Percentiles rank a stretch among this genome's conserved stretches.
Conservation (phyloP, 345 rosid genomes). For the Ricinus communis region DNA sequence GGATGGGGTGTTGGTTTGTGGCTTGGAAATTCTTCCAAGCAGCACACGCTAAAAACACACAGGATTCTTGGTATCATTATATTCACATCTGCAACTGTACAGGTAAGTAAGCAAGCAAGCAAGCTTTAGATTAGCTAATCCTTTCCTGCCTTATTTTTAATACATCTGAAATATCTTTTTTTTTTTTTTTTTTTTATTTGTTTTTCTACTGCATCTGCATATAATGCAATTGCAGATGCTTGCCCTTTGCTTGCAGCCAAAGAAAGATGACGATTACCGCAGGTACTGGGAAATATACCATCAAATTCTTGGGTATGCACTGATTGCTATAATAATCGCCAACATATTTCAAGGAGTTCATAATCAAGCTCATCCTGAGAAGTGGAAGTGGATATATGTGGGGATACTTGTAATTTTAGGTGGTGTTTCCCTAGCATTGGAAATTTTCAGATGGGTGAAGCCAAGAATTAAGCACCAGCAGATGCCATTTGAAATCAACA, state of each 20-base stretch:
- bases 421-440: slow-evolving; percentile 24
- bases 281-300: slow-evolving; percentile 38
- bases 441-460: slow-evolving; percentile 33
- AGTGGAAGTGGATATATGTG: slow-evolving; percentile 42
- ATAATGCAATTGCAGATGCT: slow-evolving; percentile 2
- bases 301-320: slow-evolving; percentile 26
- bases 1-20: slow-evolving; percentile 47
- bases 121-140: no score
- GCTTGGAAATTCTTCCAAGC: slow-evolving; percentile 19
- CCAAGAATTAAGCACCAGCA: not conserved
- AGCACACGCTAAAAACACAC: slow-evolving; percentile 22
- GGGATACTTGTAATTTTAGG: slow-evolving; percentile 31
- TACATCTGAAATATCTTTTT: no score
- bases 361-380: slow-evolving; percentile 8
- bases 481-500: no score
- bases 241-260: slow-evolving; percentile 25
- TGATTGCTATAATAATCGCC: slow-evolving; percentile 27
- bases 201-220: no score
- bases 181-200: no score
- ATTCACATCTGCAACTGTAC: slow-evolving; percentile 37
- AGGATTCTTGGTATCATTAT: slow-evolving; percentile 36
- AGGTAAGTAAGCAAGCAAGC: no score
- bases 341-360: slow-evolving; percentile 30
- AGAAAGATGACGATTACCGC: slow-evolving; percentile 18
- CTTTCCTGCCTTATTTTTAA: no score